Evolutionary conservation across 345 rosid species (phyloP), one percentile per base, ranked within the genome.

Genomic region (Brassica incana): DNA sequence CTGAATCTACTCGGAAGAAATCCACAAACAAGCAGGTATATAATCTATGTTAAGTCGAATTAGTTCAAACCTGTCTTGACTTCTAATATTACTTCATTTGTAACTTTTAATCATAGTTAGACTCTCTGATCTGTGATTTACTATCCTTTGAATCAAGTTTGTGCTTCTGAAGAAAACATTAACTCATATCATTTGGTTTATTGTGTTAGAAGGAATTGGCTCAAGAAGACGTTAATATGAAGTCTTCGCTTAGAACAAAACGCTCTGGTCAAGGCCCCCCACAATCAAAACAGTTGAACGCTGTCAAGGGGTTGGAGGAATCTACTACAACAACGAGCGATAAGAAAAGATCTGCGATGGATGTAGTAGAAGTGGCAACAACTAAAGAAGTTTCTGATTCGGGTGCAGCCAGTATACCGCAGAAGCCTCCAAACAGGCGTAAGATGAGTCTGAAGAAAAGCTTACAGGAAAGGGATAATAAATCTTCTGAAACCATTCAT

Each of bases 361-460:
- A 79, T 86, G 64, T 71, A 38, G 73, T 71, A 38, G 73, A 63
- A 58, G 74, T 60, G 71, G 72, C 90, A 82, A 75, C 81, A 82
- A 75, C 81, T 67, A 78, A 58, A 66, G 84, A 84, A 77, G 83
- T 75, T 83, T 88, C 90, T 80, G 87, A 85, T 27, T 71, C 75
- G 20, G 80, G 67, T 58, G 88, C 83, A 69, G 78, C 64, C 73
- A 85, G 35, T 83, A 67, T 79, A 78, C 82, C 83, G 15, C 67
- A 74, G 65, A 89, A 76, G 73, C 85, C 74, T 73, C 85, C 61
- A 77, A 90, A 77, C 83, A 91, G 91, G 81, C 94, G 92, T 30
- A 96, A 95, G 90, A 82, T 79, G 72, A 77, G 74, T 77, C 80
- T 85, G 73, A 89, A 80, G 85, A 84, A 83, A 81, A 80, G 76